Evolutionary conservation across 169 alveolate genomes (phyloP).

Genomic region (Plasmodium berghei): DNA sequence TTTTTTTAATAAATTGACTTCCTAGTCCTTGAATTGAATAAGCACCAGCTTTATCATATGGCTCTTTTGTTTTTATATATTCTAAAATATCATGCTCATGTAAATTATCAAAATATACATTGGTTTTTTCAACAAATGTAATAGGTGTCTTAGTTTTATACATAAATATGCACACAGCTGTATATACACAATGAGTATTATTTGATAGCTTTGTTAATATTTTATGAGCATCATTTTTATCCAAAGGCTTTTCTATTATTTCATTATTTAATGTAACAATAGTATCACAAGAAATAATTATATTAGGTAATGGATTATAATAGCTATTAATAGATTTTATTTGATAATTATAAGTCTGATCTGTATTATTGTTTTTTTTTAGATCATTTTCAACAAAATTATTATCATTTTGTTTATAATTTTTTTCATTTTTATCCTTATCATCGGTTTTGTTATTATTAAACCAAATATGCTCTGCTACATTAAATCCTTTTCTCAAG

Average conservation of each 20-base stretch:
- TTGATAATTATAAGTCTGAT: slow-evolving; percentile 8
- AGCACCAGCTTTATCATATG: slow-evolving; percentile 79
- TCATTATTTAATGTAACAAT: slow-evolving; percentile 74
- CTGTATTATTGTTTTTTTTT: not conserved
- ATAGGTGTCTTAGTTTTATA: slow-evolving; percentile 64
- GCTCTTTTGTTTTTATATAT: slow-evolving; percentile 74
- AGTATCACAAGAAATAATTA: slow-evolving; percentile 80
- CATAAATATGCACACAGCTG: slow-evolving; percentile 82
- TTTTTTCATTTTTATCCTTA: not conserved
- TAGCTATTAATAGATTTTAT: slow-evolving; percentile 20
- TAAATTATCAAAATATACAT: slow-evolving; percentile 78
- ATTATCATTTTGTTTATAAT: not conserved
- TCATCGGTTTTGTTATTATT: slow-evolving; percentile 24
- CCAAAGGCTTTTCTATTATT: slow-evolving; percentile 84
- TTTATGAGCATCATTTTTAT: slow-evolving; percentile 78
- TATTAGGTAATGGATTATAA: slow-evolving; percentile 47
- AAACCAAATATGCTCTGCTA: slow-evolving; percentile 79
- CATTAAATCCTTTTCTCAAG: slow-evolving; percentile 80
- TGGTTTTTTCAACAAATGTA: slow-evolving; percentile 76
- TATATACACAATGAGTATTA: slow-evolving; percentile 74
- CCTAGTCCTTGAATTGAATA: slow-evolving; percentile 81
- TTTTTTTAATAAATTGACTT: slow-evolving; percentile 78
- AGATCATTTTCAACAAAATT: not conserved
- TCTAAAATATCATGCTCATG: slow-evolving; percentile 79
- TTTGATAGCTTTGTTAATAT: slow-evolving; percentile 76